Conservation (phyloP, 805 yeast genomes). For the Komagataella pseudopastoris region DNA sequence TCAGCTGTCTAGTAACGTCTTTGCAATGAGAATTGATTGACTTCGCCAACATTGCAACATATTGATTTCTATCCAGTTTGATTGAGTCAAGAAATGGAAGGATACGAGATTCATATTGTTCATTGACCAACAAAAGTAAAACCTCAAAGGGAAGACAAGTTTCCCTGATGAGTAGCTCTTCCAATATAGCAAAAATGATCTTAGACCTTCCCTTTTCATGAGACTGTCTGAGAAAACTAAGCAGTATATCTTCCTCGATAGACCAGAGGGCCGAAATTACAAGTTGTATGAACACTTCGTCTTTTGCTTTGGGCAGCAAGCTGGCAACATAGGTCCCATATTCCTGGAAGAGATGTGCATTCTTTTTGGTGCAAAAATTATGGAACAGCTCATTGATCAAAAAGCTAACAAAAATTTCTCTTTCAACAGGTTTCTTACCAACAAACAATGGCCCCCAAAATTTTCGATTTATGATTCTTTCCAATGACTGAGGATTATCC, state of each 20-base stretch:
- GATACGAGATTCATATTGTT: not conserved
- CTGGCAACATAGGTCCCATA: not conserved
- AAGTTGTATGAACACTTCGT: not conserved
- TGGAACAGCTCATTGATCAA: not conserved
- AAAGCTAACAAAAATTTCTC: not conserved
- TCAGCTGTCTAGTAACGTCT: not conserved
- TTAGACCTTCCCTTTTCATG: not conserved
- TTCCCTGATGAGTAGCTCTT: not conserved
- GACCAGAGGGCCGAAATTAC: not conserved
- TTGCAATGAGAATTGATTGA: not conserved
- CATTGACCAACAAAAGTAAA: not conserved
- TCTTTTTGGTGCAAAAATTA: not conserved
- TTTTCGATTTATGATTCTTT: not conserved
- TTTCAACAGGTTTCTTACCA: not conserved
- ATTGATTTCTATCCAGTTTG: not conserved
- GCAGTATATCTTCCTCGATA: not conserved
- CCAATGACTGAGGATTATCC: not conserved
- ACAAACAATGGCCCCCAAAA: not conserved
- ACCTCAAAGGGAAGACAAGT: not conserved
- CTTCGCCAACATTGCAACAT: not conserved
- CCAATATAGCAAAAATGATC: not conserved
- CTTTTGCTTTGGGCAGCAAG: not conserved
- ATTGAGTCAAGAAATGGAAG: not conserved
- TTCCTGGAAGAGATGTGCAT: not conserved
- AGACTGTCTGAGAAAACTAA: not conserved